phyloP scores from a whole-genome alignment of 495 filamentous ascomycete genomes.

The Echria macrotheca region DNA sequence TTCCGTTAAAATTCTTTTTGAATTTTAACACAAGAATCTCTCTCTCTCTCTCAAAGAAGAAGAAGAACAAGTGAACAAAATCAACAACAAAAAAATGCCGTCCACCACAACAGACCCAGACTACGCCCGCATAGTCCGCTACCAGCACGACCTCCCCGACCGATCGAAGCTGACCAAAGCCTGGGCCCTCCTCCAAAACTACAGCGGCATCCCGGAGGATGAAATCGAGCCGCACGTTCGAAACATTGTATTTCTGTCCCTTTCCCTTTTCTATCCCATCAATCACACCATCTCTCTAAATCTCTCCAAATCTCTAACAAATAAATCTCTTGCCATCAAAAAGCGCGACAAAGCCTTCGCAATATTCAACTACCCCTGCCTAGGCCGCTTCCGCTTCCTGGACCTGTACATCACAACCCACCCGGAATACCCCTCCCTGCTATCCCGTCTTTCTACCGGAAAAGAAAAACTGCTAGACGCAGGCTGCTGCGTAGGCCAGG shows the following conservation, averaged over 20 bases:
- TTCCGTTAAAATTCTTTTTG: too few species aligned
- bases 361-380: conserved; percentile 37
- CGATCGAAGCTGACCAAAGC: conserved; percentile 2
- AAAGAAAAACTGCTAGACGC: conserved; percentile 43
- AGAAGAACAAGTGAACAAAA: too few species aligned
- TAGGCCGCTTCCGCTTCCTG: conserved; percentile 37
- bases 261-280: neutral
- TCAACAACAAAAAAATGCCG: too few species aligned
- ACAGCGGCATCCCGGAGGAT: conserved; percentile 40
- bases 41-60: too few species aligned
- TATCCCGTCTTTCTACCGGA: conserved; percentile 19
- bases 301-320: too few species aligned
- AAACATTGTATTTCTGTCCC: conserved; percentile 33
- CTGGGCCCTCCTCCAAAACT: conserved; percentile 37
- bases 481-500: conserved; percentile 48
- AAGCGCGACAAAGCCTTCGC: conserved; percentile 33
- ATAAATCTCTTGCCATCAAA: neutral
- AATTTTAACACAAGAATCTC: too few species aligned
- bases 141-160: conserved; percentile 6
- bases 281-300: too few species aligned
- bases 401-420: conserved; percentile 30
- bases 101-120: neutral
- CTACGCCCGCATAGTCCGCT: neutral
- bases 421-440: conserved; percentile 20
- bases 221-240: conserved; percentile 44